Evolutionary conservation across 2,329 filamentous ascomycete species (phyloP).

Genomic region (Parastagonospora nodorum): DNA sequence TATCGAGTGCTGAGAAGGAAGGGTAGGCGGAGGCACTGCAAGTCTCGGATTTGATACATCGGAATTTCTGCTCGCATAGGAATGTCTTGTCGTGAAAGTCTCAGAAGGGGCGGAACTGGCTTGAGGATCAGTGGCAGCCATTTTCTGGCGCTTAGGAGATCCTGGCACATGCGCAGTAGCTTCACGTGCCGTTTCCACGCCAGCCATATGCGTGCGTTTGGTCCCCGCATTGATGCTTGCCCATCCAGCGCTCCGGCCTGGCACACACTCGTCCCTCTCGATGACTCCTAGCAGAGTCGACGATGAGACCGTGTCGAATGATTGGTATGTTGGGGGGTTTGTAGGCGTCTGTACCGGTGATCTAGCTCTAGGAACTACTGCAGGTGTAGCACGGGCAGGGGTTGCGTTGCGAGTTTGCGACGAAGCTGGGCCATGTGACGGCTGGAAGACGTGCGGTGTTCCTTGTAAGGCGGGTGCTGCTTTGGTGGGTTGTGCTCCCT

Average conservation of each 20-base stretch:
- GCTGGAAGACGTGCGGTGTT: constrained; percentile 13
- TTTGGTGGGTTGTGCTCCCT: constrained; percentile 14
- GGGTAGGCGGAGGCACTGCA: constrained; percentile 23
- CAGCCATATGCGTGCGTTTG: constrained; percentile 47
- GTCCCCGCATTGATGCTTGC: constrained; percentile 50
- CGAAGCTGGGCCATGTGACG: constrained; percentile 9
- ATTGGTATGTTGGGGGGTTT: constrained; percentile 5
- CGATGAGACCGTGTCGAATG: constrained; percentile 5
- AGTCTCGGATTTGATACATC: constrained; percentile 21
- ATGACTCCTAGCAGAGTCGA: constrained; percentile 19
- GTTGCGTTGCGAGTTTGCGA: constrained; percentile 3
- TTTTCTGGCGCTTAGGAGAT: constrained; percentile 53
- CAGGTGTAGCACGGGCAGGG: constrained; percentile 2
- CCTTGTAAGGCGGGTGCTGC: constrained; percentile 8
- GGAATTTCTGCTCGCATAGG: constrained; percentile 22
- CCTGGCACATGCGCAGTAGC: constrained; percentile 34
- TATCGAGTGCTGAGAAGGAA: constrained; percentile 38
- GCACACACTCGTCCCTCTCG: constrained; percentile 22
- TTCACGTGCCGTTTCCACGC: constrained; percentile 40
- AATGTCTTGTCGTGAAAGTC: constrained; percentile 8
- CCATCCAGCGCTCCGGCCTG: constrained; percentile 45
- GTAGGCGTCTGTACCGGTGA: neutral
- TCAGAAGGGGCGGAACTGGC: constrained; percentile 28
- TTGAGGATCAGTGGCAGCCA: constrained; percentile 47
- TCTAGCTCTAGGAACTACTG: neutral